Evolutionary conservation across 768 basidiomycete genomes (phyloP), one percentile per base, ranked within the genome.

Genomic region (Kwoniella botswanensis): DNA sequence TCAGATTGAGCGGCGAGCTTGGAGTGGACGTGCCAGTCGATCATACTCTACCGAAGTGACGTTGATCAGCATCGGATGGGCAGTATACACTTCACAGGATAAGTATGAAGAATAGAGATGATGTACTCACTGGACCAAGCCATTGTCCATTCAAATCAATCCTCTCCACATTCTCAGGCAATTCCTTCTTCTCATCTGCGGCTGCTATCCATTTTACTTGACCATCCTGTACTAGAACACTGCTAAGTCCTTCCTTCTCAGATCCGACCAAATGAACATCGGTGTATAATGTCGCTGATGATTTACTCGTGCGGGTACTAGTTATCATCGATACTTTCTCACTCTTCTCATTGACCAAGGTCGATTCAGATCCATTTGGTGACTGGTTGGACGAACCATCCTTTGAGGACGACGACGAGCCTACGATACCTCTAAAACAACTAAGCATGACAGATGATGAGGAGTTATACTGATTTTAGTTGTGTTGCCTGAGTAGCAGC

Each of bases 21-120:
- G 57, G 29, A 59, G 29, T 68, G 67, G 17, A 50, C 52, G 35
- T 68, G 67, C 57, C 59, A 60, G 44, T 68, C 67, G 12, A 68
- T 60, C 42, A 68, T 50, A 50, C 46, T 50, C 46, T 50, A 18
- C 12, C 4, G 46, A 50, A 50, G 46, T 13, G 13, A 50, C 46
- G 46, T 15, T 15, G 12, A 50, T 50, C 46, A 50, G 46, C 46
- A 50, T 18, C 18, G 46, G 18, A 50, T 6, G 3, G 35, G 35
- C 35, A 35, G 35, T 35, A 35, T 50, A 15, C 46, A 50, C 46
- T 17, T 50, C 12, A 7, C 35, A 35, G 4, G 35, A 35, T 35
- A 35, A 35, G 35, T 35, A 6, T 35, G 35, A 35, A 35, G 35
- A 35, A 35, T 7, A 35, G 35, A 7, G 5, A 35, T 35, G 35